Evolutionary conservation across 371 early-diverging fungal genomes (phyloP).

Genomic region (Haplosporangium sp.): DNA sequence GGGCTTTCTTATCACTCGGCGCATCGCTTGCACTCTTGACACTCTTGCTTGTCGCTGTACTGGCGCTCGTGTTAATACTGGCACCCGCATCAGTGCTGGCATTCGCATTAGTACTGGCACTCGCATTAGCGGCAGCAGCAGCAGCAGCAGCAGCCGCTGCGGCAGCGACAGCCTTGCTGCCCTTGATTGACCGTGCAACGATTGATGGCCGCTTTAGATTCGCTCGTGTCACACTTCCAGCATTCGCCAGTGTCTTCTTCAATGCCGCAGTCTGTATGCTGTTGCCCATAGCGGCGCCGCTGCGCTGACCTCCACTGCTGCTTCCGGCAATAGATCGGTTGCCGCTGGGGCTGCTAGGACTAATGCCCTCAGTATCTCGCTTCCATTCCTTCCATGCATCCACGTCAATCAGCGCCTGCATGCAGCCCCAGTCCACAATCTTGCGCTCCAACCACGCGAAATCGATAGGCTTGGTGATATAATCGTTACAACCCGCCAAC

Average conservation of each 20-base stretch:
- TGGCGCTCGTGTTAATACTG: no score
- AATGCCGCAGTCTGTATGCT: conserved; percentile 1
- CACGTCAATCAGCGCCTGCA: conserved; percentile 92
- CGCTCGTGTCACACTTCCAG: conserved; percentile 19
- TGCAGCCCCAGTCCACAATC: conserved; percentile 92
- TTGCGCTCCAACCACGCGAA: conserved; percentile 87
- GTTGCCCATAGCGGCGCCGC: conserved; percentile 8
- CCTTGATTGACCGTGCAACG: conserved; percentile 40
- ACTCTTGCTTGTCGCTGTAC: no score
- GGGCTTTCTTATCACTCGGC: no score
- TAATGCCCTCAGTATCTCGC: conserved; percentile 23
- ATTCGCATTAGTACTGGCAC: not conserved
- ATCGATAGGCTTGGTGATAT: conserved; percentile 87
- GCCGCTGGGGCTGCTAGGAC: conserved; percentile 18
- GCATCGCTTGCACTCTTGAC: no score
- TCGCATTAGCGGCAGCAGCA: conserved; percentile 9
- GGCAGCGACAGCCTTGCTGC: conserved; percentile 21
- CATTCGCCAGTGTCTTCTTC: conserved; percentile 20
- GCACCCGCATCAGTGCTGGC: no score
- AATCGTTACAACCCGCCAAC: conserved; percentile 92
- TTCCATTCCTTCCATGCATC: conserved; percentile 85
- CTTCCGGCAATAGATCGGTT: not conserved
- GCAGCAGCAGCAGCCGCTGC: conserved; percentile 16
- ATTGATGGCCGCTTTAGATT: conserved; percentile 45
- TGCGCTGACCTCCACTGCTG: conserved; percentile 17